Evolutionary conservation across 306 rosid genomes (phyloP).

Genomic region (Amphicarpaea edgeworthii): DNA sequence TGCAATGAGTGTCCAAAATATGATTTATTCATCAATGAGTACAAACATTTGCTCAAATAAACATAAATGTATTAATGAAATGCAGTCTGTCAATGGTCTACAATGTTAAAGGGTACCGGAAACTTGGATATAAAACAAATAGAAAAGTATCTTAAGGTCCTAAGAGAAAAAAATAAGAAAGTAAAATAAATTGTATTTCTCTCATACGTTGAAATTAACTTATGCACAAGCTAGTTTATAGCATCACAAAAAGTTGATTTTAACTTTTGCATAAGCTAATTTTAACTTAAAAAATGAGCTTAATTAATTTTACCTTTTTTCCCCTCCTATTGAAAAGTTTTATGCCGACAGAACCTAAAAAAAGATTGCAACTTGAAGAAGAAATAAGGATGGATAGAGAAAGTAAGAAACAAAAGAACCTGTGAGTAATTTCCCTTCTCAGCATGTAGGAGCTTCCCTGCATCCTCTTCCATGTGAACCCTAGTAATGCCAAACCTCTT

Average conservation of each 20-base stretch:
- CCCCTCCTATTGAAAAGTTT: not conserved
- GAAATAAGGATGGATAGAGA: too few relatives aligned
- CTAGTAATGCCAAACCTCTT: slow-evolving; percentile 91
- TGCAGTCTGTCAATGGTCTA: slow-evolving; percentile 2
- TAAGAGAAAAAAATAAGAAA: not conserved
- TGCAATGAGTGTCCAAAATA: slow-evolving; percentile 10
- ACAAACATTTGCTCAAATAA: not conserved
- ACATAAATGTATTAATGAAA: slow-evolving; percentile 1
- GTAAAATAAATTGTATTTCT: not conserved
- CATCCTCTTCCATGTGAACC: slow-evolving; percentile 99
- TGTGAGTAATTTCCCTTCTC: slow-evolving; percentile 82
- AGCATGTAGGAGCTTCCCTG: slow-evolving; percentile 89
- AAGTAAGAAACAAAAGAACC: slow-evolving; percentile 52
- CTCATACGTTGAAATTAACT: not conserved
- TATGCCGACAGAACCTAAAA: not conserved
- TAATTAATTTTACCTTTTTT: not conserved
- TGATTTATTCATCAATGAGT: not conserved
- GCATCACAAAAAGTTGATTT: not conserved
- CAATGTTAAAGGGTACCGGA: not conserved
- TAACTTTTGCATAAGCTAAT: not conserved
- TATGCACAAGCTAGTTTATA: not conserved
- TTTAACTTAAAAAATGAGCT: not conserved
- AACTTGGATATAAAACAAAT: not conserved
- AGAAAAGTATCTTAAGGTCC: not conserved
- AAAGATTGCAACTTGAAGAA: not conserved